These are phyloP conservation scores for Komagataella mondaviorum DNA, from an alignment of 805 yeast genomes.

Conservation along the genomic window DNA sequence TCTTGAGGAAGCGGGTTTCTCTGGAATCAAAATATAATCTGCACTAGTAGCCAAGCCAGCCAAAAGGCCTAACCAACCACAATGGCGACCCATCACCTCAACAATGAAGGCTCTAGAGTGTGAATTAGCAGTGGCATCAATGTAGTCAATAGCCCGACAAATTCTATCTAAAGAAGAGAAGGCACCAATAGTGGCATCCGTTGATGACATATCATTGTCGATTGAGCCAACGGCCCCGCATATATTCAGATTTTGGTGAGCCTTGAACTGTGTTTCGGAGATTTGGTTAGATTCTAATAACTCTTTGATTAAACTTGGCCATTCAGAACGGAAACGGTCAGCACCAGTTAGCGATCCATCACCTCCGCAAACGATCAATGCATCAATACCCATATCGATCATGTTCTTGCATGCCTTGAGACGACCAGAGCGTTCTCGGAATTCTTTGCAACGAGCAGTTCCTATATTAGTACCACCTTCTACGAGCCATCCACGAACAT, in stretches of 20 bases:
- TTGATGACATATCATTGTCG: slow-evolving; percentile 95
- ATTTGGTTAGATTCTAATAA: slow-evolving; percentile 42
- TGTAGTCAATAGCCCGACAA: slow-evolving; percentile 88
- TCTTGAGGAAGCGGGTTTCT: slow-evolving; percentile 66
- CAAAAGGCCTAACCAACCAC: slow-evolving; percentile 98
- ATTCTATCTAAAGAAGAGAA: slow-evolving; percentile 88
- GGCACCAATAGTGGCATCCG: slow-evolving; percentile 96
- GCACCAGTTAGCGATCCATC: slow-evolving; percentile 98
- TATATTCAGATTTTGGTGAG: slow-evolving; percentile 63
- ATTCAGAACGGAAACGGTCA: slow-evolving; percentile 82
- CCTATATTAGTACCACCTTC: slow-evolving; percentile 95
- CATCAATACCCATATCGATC: slow-evolving; percentile 83
- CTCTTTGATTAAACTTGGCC: slow-evolving; percentile 82
- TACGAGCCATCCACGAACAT: slow-evolving; percentile 86
- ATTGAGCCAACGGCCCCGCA: slow-evolving; percentile 95
- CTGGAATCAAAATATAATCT: slow-evolving; percentile 89
- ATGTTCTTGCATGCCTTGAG: slow-evolving; percentile 72
- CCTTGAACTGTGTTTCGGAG: slow-evolving; percentile 42
- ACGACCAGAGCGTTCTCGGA: slow-evolving; percentile 79
- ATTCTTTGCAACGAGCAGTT: slow-evolving; percentile 84
- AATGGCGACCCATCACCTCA: slow-evolving; percentile 98
- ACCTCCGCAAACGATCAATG: slow-evolving; percentile 94
- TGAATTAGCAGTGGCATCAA: slow-evolving; percentile 94
- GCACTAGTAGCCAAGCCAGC: slow-evolving; percentile 97
- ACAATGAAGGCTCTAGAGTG: slow-evolving; percentile 96